Evolutionary conservation across 306 rosid species (phyloP).

Genomic region (Trichosanthes truncata): DNA sequence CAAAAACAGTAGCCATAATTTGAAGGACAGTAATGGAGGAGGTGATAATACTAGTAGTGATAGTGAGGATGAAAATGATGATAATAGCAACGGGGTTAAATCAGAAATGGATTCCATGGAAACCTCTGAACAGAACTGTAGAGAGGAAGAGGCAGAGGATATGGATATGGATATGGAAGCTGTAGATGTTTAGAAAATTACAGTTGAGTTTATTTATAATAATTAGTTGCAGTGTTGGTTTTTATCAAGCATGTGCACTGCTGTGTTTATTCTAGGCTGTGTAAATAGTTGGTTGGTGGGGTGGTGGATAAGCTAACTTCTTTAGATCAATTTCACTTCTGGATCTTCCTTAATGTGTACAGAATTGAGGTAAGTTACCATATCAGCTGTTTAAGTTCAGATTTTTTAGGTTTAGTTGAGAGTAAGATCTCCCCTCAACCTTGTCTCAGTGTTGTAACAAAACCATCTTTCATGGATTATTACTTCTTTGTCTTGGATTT

Average conservation of each 20-base stretch:
- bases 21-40: slow-evolving; percentile 24
- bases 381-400: neutral
- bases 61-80: slow-evolving; percentile 15
- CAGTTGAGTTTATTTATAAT: neutral
- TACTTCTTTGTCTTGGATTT: neutral
- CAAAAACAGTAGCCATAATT: slow-evolving; percentile 12
- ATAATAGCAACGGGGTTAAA: slow-evolving; percentile 20
- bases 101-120: slow-evolving; percentile 24
- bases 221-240: neutral
- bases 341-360: neutral
- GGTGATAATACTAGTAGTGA: slow-evolving; percentile 18
- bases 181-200: slow-evolving; percentile 4
- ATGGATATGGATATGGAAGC: neutral
- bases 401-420: neutral
- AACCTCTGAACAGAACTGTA: slow-evolving; percentile 23
- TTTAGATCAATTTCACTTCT: neutral
- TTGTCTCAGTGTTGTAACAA: neutral
- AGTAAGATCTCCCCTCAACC: neutral
- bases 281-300: neutral
- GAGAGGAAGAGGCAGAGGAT: neutral
- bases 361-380: neutral
- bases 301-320: neutral
- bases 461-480: neutral
- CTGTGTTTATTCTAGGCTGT: neutral
- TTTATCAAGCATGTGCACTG: neutral